A percentile compares a stretch with the other conserved stretches of the same genome.
phyloP scores from a whole-genome alignment of 2,329 filamentous ascomycete species.

The Rutstroemia sp. region DNA sequence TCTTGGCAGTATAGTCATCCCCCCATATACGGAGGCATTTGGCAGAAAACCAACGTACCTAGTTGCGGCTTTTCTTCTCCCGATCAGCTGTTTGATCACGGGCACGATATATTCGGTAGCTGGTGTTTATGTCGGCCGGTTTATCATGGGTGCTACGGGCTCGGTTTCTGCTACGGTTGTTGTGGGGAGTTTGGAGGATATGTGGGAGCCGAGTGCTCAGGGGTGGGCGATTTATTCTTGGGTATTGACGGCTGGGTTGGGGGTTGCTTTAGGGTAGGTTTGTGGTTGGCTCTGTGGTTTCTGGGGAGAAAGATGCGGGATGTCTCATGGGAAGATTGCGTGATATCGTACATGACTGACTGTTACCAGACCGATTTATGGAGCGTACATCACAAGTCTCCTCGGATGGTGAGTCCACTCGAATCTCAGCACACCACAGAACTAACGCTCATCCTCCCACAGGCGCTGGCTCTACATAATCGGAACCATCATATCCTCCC shows the following conservation, averaged over 20 bases:
- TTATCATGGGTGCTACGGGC: conserved; percentile 37
- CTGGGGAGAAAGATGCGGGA: too few relatives aligned
- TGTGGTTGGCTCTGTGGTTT: too few relatives aligned
- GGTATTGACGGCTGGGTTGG: conserved; percentile 36
- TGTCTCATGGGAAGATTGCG: too few relatives aligned
- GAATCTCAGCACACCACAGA: background rate
- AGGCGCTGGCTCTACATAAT: conserved; percentile 40
- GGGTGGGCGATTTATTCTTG: conserved; percentile 41
- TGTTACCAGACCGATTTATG: conserved; percentile 36
- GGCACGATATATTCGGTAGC: conserved; percentile 31
- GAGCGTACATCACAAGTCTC: conserved; percentile 33
- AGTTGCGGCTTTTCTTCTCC: conserved; percentile 28
- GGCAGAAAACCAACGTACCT: conserved; percentile 32
- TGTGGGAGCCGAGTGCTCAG: conserved; percentile 38
- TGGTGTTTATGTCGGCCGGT: conserved; percentile 35
- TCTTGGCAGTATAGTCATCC: too few relatives aligned
- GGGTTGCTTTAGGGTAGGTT: conserved; percentile 26
- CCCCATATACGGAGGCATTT: conserved; percentile 33
- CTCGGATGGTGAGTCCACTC: conserved; percentile 31
- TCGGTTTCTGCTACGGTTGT: conserved; percentile 41
- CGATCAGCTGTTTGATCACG: conserved; percentile 32
- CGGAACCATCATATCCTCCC: conserved; percentile 32
- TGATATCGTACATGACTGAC: background rate
- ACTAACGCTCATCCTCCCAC: background rate
- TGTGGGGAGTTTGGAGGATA: conserved; percentile 41